A percentile compares a stretch with the other conserved stretches of the same genome.
These are phyloP conservation scores for Monosporascus ibericus DNA, from an alignment of 2,329 filamentous ascomycete species.

Conservation along the genomic window DNA sequence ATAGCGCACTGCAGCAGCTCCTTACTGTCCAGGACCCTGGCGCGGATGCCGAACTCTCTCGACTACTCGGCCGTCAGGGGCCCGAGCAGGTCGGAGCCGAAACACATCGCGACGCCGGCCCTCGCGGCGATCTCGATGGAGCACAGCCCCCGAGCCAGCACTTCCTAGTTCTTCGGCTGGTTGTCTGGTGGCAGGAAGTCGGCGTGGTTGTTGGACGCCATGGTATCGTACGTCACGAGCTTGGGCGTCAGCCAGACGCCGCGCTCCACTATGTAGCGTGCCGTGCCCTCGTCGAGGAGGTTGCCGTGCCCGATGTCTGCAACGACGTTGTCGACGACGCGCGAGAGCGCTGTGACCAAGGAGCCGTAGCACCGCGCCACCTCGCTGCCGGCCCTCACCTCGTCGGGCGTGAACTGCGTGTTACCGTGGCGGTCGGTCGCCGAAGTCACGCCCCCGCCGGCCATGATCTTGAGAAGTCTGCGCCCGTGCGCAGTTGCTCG, in stretches of 20 bases:
- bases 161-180: conserved; percentile 5
- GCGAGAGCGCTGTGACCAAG: conserved; percentile 50
- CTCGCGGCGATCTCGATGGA: conserved; percentile 27
- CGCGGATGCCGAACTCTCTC: conserved; percentile 39
- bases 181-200: conserved; percentile 32
- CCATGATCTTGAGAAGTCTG: conserved; percentile 61
- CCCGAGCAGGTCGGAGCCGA: conserved; percentile 45
- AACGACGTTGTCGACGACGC: conserved; percentile 48
- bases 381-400: conserved; percentile 48
- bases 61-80: conserved; percentile 38
- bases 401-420: conserved; percentile 50
- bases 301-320: conserved; percentile 39
- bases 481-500: conserved; percentile 48
- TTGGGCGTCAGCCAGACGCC: conserved; percentile 42
- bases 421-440: conserved; percentile 46
- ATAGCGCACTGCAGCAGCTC: conserved; percentile 10
- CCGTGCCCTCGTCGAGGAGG: conserved; percentile 28
- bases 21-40: conserved; percentile 28
- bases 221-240: conserved; percentile 41
- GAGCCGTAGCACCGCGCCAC: conserved; percentile 43
- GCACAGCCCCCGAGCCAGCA: conserved; percentile 1
- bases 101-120: conserved; percentile 45
- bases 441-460: conserved; percentile 48
- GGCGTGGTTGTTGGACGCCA: conserved; percentile 32
- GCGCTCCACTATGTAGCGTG: conserved; percentile 39